These are phyloP conservation scores for Aspergillus spinulosporus DNA, from an alignment of 2,329 filamentous ascomycete genomes.

Conservation along the genomic window DNA sequence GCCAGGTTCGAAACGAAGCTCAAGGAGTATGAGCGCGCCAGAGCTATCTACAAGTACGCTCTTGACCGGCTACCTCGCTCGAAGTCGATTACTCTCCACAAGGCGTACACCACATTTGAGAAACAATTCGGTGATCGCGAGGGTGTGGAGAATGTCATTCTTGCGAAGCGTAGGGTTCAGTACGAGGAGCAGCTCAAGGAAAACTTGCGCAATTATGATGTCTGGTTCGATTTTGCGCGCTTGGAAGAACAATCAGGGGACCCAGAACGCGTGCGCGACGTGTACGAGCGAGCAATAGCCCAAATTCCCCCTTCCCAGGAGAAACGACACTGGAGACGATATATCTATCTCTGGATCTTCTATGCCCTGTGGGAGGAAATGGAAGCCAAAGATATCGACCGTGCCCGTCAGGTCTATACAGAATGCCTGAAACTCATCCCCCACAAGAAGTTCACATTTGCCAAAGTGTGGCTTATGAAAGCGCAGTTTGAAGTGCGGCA, in stretches of 20 bases:
- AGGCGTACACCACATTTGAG: conserved; percentile 94
- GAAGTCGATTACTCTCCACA: conserved; percentile 80
- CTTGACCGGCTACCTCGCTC: conserved; percentile 87
- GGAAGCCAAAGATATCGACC: conserved; percentile 72
- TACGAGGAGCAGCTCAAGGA: conserved; percentile 95
- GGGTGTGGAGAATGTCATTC: conserved; percentile 90
- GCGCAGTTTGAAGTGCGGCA: conserved; percentile 93
- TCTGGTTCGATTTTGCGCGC: conserved; percentile 93
- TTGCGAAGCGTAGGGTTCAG: conserved; percentile 88
- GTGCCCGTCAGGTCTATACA: conserved; percentile 86
- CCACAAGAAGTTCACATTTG: conserved; percentile 96
- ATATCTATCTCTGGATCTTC: conserved; percentile 97
- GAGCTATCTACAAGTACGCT: conserved; percentile 96
- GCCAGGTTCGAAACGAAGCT: conserved; percentile 92
- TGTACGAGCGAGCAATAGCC: conserved; percentile 93
- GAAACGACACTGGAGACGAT: conserved; percentile 94
- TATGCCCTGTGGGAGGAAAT: conserved; percentile 95
- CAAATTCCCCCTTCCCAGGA: conserved; percentile 94
- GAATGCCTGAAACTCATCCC: conserved; percentile 85
- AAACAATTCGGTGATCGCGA: conserved; percentile 95
- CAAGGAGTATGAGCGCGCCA: conserved; percentile 89
- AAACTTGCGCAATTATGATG: conserved; percentile 94
- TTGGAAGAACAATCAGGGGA: conserved; percentile 86
- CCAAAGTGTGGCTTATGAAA: conserved; percentile 92
- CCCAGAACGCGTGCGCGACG: conserved; percentile 78